Evolutionary conservation across 2,329 filamentous ascomycete species (phyloP).

Genomic region (Neocucurbitaria cava): DNA sequence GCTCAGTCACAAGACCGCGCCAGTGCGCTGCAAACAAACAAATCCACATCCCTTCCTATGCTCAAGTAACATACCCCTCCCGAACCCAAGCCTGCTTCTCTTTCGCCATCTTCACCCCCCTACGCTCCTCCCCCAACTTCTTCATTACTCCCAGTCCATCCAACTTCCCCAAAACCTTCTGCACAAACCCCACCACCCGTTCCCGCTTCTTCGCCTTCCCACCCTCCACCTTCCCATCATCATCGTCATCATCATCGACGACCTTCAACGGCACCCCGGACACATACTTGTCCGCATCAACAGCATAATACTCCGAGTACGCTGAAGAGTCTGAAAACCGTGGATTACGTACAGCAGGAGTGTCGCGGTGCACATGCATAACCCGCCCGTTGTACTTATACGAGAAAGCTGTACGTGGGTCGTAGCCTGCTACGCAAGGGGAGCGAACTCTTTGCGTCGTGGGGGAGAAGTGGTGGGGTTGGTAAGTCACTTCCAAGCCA

Average conservation of each 20-base stretch:
- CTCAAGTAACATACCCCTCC: neutral
- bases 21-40: too few species aligned
- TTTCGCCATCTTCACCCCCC: neutral
- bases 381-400: conserved; percentile 28
- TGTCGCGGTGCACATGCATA: conserved; percentile 19
- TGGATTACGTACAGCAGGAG: too few species aligned
- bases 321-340: too few species aligned
- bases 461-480: neutral
- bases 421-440: conserved; percentile 13
- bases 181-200: conserved; percentile 5
- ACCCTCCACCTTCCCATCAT: neutral
- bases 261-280: neutral
- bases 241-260: neutral
- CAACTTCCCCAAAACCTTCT: conserved; percentile 4
- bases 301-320: conserved; percentile 13
- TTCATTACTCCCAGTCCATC: conserved; percentile 6
- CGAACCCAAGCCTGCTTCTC: neutral
- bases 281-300: conserved; percentile 10
- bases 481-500: neutral
- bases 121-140: neutral
- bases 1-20: too few species aligned
- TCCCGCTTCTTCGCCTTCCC: conserved; percentile 4
- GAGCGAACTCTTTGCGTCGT: too few species aligned
- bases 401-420: conserved; percentile 8
- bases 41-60: too few species aligned